phyloP scores from a whole-genome alignment of 108 stramenopile genomes.

The Skeletonema marinoi region DNA sequence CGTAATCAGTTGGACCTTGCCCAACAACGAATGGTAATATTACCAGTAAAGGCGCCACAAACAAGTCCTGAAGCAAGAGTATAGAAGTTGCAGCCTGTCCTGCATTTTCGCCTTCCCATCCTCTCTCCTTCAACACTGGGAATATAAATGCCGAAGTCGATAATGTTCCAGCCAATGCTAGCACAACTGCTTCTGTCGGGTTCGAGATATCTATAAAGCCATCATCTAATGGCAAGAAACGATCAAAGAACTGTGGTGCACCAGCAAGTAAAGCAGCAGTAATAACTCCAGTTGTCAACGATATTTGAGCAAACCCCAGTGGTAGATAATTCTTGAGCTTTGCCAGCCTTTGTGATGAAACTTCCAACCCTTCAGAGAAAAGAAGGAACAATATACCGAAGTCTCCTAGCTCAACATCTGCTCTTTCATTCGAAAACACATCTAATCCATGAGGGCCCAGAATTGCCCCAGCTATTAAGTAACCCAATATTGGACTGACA shows the following conservation, averaged over 20 bases:
- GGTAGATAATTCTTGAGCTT: constrained; percentile 59
- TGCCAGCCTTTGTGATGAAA: constrained; percentile 50
- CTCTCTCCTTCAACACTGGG: constrained; percentile 68
- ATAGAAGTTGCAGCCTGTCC: constrained; percentile 71
- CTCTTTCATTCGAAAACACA: constrained; percentile 61
- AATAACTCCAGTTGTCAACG: constrained; percentile 54
- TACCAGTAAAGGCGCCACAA: constrained; percentile 77
- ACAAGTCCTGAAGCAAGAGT: constrained; percentile 73
- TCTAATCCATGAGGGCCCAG: constrained; percentile 71
- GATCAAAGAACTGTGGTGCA: constrained; percentile 38
- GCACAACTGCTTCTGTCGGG: constrained; percentile 61
- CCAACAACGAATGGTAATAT: constrained; percentile 65
- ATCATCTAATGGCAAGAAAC: constrained; percentile 41
- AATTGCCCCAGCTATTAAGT: constrained; percentile 57
- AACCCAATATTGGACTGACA: constrained; percentile 73
- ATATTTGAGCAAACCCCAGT: constrained; percentile 67
- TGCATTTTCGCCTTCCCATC: constrained; percentile 62
- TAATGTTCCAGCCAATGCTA: constrained; percentile 64
- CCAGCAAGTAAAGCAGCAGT: constrained; percentile 47
- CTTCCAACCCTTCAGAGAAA: constrained; percentile 74
- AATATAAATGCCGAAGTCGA: constrained; percentile 79
- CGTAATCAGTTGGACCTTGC: constrained; percentile 56
- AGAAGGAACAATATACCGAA: constrained; percentile 82
- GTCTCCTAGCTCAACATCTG: constrained; percentile 75
- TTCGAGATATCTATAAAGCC: constrained; percentile 59